Evolutionary conservation across 352 stramenopile species (phyloP).

Genomic region (Globisporangium radiosum): DNA sequence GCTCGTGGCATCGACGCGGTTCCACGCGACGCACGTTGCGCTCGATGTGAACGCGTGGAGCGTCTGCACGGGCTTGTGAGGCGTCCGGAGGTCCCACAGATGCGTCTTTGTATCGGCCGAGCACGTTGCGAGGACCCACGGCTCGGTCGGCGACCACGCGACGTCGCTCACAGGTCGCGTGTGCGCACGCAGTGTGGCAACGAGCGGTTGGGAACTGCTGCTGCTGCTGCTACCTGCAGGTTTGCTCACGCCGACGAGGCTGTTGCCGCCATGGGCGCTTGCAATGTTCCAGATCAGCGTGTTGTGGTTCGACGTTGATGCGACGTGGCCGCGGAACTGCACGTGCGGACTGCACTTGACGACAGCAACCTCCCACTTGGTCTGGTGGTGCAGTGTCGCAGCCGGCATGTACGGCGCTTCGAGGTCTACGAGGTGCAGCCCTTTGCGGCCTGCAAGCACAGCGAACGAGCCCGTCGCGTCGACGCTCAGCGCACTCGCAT

Average conservation of each 20-base stretch:
- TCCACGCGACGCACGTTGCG: constrained; percentile 72
- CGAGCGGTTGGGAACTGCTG: constrained; percentile 32
- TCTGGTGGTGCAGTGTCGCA: constrained; percentile 69
- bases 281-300: constrained; percentile 78
- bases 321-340: constrained; percentile 57
- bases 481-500: constrained; percentile 61
- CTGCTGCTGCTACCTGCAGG: constrained; percentile 3
- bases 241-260: constrained; percentile 6
- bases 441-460: constrained; percentile 60
- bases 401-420: constrained; percentile 52
- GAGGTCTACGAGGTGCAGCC: constrained; percentile 68
- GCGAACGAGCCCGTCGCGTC: constrained; percentile 61
- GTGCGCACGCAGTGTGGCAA: constrained; percentile 69
- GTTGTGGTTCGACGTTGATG: constrained; percentile 76
- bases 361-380: constrained; percentile 72
- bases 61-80: constrained; percentile 59
- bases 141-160: constrained; percentile 66
- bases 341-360: constrained; percentile 75
- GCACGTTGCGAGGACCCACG: constrained; percentile 69
- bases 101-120: constrained; percentile 74
- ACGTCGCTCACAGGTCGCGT: constrained; percentile 72
- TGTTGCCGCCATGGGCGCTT: constrained; percentile 11
- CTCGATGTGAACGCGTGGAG: constrained; percentile 62
- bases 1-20: constrained; percentile 53
- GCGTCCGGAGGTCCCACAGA: constrained; percentile 77